Conservation (phyloP, 768 basidiomycete genomes). For the Mycena epipterygia region DNA sequence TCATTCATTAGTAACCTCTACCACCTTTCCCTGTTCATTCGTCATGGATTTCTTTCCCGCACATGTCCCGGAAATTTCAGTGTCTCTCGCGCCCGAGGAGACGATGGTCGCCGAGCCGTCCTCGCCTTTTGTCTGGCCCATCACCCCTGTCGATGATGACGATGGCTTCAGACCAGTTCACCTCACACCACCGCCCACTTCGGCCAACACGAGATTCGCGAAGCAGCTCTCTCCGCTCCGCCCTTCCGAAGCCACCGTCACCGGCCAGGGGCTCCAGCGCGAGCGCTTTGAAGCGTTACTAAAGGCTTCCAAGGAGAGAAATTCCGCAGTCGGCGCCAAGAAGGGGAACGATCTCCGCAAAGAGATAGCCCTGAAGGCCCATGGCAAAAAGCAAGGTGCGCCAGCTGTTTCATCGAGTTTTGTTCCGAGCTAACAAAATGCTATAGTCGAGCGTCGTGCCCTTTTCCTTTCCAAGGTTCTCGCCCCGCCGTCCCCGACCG, state of each 20-base stretch:
- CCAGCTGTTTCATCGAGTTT: conserved; percentile 24
- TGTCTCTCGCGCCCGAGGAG: conserved; percentile 77
- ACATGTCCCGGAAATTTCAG: conserved; percentile 75
- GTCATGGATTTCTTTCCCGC: conserved; percentile 57
- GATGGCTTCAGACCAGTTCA: conserved; percentile 71
- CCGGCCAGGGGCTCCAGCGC: conserved; percentile 69
- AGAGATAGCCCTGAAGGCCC: conserved; percentile 80
- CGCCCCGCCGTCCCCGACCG: conserved; percentile 74
- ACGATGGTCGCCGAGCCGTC: conserved; percentile 65
- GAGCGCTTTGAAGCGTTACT: conserved; percentile 77
- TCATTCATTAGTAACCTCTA: conserved; percentile 41
- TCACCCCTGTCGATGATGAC: conserved; percentile 50
- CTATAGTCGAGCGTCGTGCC: conserved; percentile 80
- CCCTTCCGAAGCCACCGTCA: conserved; percentile 50
- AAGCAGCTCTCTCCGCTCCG: conserved; percentile 67
- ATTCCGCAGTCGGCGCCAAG: conserved; percentile 58
- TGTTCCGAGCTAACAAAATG: conserved; percentile 7
- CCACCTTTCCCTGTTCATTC: conserved; percentile 39
- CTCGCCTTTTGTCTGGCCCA: conserved; percentile 68
- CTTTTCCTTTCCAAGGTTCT: conserved; percentile 81
- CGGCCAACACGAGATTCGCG: conserved; percentile 51
- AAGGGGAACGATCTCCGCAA: conserved; percentile 73
- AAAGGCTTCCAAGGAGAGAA: conserved; percentile 70
- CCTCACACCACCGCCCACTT: conserved; percentile 68
- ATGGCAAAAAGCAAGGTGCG: conserved; percentile 82